These are phyloP conservation scores for Ophiocordyceps camponoti-saundersi DNA, from an alignment of 2,329 filamentous ascomycete genomes.

Conservation along the genomic window DNA sequence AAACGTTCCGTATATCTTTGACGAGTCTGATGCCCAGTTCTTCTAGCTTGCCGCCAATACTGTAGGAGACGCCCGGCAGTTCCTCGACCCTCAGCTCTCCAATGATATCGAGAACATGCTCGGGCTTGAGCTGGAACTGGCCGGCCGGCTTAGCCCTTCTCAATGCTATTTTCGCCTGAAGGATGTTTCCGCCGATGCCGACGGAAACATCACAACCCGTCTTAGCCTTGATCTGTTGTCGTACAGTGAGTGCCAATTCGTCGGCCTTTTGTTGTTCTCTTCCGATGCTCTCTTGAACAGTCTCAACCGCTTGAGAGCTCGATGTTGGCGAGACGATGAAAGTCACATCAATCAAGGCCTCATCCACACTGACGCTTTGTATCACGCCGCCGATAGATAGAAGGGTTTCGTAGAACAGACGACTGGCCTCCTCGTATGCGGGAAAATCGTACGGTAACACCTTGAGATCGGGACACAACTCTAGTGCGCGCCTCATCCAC, in stretches of 20 bases:
- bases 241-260: constrained; percentile 45
- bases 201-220: constrained; percentile 84
- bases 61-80: constrained; percentile 83
- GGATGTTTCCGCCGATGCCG: constrained; percentile 78
- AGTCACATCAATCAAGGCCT: constrained; percentile 78
- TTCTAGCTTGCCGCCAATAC: constrained; percentile 73
- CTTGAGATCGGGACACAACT: constrained; percentile 71
- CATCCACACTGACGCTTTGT: constrained; percentile 94
- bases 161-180: constrained; percentile 80
- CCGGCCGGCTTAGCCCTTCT: constrained; percentile 89
- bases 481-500: constrained; percentile 91
- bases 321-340: constrained; percentile 46
- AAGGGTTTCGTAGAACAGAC: constrained; percentile 73
- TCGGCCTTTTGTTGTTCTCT: constrained; percentile 68
- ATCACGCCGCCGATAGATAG: constrained; percentile 65
- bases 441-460: constrained; percentile 92
- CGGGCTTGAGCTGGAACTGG: constrained; percentile 73
- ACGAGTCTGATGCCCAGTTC: constrained; percentile 71
- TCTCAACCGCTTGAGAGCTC: constrained; percentile 44
- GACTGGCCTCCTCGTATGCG: constrained; percentile 83
- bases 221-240: constrained; percentile 50
- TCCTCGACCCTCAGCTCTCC: constrained; percentile 62
- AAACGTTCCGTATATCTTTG: constrained; percentile 61
- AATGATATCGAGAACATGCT: constrained; percentile 61
- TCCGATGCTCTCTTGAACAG: constrained; percentile 52